Percentiles rank a stretch among this genome's conserved stretches.
Evolutionary conservation across 805 yeast species (phyloP).

Genomic region (Candida tammaniensis): DNA sequence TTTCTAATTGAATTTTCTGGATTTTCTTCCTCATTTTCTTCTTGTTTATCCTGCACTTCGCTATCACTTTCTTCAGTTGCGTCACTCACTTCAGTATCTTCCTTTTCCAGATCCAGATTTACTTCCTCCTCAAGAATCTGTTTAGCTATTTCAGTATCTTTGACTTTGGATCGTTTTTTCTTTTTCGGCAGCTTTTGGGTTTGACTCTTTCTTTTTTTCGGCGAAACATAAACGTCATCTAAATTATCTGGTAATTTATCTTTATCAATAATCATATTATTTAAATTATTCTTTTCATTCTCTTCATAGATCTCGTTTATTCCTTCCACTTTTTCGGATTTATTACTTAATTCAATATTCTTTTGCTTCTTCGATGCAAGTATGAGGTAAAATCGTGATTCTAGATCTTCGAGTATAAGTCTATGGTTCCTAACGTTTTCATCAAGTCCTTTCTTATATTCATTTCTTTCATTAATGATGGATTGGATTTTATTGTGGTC

Average conservation of each 20-base stretch:
- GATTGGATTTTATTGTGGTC: constrained; percentile 2
- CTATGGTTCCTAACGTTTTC: constrained; percentile 3
- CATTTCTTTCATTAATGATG: constrained; percentile 9
- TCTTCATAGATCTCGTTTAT: constrained; percentile 17
- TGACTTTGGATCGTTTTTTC: constrained; percentile 1
- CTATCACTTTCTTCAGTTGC: constrained; percentile 8
- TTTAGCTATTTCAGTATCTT: background rate
- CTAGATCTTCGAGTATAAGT: constrained; percentile 21
- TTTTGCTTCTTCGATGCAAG: constrained; percentile 29
- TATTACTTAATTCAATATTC: constrained; percentile 23
- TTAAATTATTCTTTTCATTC: constrained; percentile 15
- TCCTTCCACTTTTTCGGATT: constrained; percentile 10
- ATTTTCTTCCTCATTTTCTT: constrained; percentile 5
- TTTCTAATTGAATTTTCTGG: constrained; percentile 3
- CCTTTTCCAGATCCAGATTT: constrained; percentile 1
- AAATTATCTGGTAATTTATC: constrained; percentile 18
- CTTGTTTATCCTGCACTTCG: constrained; percentile 9
- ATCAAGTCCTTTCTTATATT: constrained; percentile 4
- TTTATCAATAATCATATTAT: constrained; percentile 13
- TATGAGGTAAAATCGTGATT: constrained; percentile 23
- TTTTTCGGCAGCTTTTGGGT: background rate
- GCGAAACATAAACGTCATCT: constrained; percentile 12
- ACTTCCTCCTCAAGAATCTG: background rate
- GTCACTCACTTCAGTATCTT: constrained; percentile 7
- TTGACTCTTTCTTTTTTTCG: constrained; percentile 5